phyloP scores from a whole-genome alignment of 2,329 filamentous ascomycete genomes.

The Alternaria tenuissima region DNA sequence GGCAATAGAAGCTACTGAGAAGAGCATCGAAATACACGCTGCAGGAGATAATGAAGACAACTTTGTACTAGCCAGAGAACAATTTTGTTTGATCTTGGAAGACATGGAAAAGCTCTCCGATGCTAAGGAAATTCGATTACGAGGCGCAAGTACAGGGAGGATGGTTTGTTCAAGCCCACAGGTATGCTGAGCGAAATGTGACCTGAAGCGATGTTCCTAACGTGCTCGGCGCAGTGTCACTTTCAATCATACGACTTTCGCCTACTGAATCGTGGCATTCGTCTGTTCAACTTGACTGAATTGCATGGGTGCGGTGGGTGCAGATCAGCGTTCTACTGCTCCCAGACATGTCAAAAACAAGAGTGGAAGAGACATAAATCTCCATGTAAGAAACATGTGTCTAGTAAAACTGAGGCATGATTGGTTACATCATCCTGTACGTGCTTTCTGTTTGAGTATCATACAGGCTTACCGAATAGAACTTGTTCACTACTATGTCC shows the following conservation, averaged over 20 bases:
- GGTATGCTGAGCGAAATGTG: not conserved
- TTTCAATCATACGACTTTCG: not conserved
- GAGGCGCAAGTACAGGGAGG: not conserved
- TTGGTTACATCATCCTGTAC: not conserved
- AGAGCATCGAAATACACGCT: not conserved
- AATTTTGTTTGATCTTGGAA: not conserved
- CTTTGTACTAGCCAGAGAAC: not conserved
- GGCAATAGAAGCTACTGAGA: not conserved
- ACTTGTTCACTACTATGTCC: too few species aligned
- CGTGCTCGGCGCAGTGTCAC: not conserved
- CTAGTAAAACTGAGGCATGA: not conserved
- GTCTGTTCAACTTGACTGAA: not conserved
- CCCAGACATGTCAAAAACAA: not conserved
- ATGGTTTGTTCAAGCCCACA: not conserved
- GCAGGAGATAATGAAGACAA: not conserved
- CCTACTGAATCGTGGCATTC: not conserved
- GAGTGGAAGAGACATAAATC: constrained; percentile 3
- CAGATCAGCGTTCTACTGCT: constrained; percentile 1
- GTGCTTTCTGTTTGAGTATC: not conserved
- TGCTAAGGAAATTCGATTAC: not conserved
- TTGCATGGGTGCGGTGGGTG: not conserved
- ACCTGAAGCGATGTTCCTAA: not conserved
- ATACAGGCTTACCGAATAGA: too few species aligned
- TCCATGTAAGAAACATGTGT: not conserved
- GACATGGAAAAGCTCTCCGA: not conserved